Evolutionary conservation across 1,284 basidiomycete species (phyloP).

Genomic region (Ceratobasidium sp.): DNA sequence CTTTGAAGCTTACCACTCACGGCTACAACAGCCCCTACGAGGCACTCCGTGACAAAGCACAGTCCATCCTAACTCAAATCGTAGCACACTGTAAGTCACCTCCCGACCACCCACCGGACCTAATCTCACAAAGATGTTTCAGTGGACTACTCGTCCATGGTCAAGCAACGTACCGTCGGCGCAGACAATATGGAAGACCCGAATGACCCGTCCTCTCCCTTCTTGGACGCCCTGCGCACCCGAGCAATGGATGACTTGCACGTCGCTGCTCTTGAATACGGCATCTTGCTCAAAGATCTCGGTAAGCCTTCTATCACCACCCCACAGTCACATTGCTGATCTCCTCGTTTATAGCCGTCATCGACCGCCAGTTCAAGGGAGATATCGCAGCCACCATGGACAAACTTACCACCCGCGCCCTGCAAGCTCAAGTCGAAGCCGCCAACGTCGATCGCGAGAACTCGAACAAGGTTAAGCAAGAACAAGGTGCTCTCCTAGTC

Average conservation of each 20-base stretch:
- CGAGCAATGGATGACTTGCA: conserved; percentile 86
- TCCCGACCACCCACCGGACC: neutral
- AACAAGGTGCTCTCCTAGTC: conserved; percentile 78
- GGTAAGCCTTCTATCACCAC: conserved; percentile 57
- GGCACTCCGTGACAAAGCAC: conserved; percentile 79
- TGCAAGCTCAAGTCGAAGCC: conserved; percentile 84
- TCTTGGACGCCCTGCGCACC: conserved; percentile 79
- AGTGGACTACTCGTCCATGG: conserved; percentile 68
- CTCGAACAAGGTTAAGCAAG: conserved; percentile 83
- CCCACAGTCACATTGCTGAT: conserved; percentile 10
- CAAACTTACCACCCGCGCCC: conserved; percentile 78
- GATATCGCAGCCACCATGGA: conserved; percentile 85
- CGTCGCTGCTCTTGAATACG: conserved; percentile 78
- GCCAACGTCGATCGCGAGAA: conserved; percentile 86
- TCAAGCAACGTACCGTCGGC: conserved; percentile 79
- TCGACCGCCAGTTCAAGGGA: conserved; percentile 83
- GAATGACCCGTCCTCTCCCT: conserved; percentile 73
- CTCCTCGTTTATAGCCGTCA: conserved; percentile 66
- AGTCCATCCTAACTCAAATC: conserved; percentile 83
- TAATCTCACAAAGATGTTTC: conserved; percentile 47
- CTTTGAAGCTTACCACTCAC: conserved; percentile 68
- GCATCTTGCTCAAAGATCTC: conserved; percentile 79
- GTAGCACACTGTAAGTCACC: conserved; percentile 70
- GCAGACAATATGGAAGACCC: conserved; percentile 72
- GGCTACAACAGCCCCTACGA: conserved; percentile 85